phyloP scores from a whole-genome alignment of 148 eudicot species.

The Fallopia convolvulus region DNA sequence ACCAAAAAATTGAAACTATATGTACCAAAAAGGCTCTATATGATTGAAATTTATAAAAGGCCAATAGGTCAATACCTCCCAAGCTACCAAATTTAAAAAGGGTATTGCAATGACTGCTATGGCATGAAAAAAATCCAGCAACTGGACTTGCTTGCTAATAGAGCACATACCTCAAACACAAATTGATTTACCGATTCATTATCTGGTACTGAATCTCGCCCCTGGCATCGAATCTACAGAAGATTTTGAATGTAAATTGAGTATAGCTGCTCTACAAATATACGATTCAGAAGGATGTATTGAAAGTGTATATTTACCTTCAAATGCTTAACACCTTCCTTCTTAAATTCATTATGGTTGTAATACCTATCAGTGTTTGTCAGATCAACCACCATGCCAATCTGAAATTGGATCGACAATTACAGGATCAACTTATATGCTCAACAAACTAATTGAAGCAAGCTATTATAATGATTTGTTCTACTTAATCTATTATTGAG shows the following conservation, averaged over 20 bases:
- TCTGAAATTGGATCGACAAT: slow-evolving; percentile 35
- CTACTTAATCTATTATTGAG: not conserved
- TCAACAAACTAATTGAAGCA: not conserved
- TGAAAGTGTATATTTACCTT: slow-evolving; percentile 44
- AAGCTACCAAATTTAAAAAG: not conserved
- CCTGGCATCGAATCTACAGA: slow-evolving; percentile 80
- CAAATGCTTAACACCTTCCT: slow-evolving; percentile 78
- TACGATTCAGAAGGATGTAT: slow-evolving; percentile 4
- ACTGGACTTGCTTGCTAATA: not conserved
- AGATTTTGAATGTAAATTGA: slow-evolving; percentile 1
- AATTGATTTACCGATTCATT: slow-evolving; percentile 87
- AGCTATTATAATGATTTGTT: slow-evolving; percentile 9
- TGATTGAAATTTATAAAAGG: not conserved
- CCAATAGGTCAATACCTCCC: not conserved
- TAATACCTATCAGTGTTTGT: slow-evolving; percentile 97
- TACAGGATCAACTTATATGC: not conserved
- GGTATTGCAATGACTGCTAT: not conserved
- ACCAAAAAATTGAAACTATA: not conserved
- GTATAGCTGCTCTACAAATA: not conserved
- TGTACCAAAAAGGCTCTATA: not conserved
- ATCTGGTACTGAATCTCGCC: slow-evolving; percentile 96
- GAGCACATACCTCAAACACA: slow-evolving; percentile 67
- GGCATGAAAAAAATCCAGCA: not conserved
- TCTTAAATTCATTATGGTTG: slow-evolving; percentile 52
- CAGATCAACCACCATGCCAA: slow-evolving; percentile 95